Evolutionary conservation across 371 early-diverging fungal species (phyloP).

Genomic region (Mucor sp.): DNA sequence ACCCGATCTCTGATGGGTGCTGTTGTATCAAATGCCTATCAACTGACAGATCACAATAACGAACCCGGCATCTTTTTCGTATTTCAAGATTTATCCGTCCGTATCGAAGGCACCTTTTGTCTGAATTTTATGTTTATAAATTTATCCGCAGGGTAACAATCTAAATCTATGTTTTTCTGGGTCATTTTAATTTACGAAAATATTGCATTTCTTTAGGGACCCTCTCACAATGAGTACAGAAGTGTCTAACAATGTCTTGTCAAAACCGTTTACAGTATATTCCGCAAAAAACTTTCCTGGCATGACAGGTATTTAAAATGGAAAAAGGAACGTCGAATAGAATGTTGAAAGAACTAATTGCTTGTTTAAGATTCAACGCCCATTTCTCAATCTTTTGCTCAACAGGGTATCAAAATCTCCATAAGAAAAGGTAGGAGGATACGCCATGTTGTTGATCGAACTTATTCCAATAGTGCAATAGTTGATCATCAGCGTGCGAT

Average conservation of each 20-base stretch:
- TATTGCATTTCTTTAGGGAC: slow-evolving; percentile 19
- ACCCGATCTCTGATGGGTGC: slow-evolving; percentile 62
- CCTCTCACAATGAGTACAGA: slow-evolving; percentile 40
- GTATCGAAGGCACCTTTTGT: slow-evolving; percentile 46
- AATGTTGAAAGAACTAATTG: not conserved
- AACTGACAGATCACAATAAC: slow-evolving; percentile 48
- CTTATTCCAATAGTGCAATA: slow-evolving; percentile 5
- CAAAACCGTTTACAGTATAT: slow-evolving; percentile 49
- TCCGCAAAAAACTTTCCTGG: slow-evolving; percentile 63
- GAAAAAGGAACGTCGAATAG: not conserved
- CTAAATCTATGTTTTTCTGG: not conserved
- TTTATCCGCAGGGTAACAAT: slow-evolving; percentile 30
- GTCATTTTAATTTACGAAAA: not conserved
- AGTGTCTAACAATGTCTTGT: slow-evolving; percentile 26
- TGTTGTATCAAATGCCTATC: slow-evolving; percentile 52
- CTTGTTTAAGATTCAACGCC: slow-evolving; percentile 53
- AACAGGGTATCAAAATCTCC: slow-evolving; percentile 68
- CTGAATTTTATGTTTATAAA: slow-evolving; percentile 48
- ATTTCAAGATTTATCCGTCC: slow-evolving; percentile 64
- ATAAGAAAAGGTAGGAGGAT: slow-evolving; percentile 54
- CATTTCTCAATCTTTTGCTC: slow-evolving; percentile 68
- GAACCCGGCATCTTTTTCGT: slow-evolving; percentile 57
- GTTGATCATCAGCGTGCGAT: slow-evolving; percentile 2
- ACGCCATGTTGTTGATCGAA: slow-evolving; percentile 16
- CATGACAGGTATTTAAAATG: slow-evolving; percentile 53